Base-by-base conservation (phyloP, 2,329 filamentous ascomycete species). In the Arthrobotrys pseudoclavata region DNA sequence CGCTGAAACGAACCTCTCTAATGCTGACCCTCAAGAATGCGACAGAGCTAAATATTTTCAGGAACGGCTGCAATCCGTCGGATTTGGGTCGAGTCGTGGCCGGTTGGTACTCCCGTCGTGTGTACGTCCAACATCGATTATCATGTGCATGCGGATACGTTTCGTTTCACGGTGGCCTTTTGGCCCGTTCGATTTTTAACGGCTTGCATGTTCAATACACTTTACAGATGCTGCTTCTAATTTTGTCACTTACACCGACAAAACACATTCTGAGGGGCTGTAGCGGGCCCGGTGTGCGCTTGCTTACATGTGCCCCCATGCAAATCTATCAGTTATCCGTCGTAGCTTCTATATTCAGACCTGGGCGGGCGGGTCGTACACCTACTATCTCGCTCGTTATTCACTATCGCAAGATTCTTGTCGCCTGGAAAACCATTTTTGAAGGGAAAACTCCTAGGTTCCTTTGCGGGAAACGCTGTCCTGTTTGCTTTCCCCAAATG, bases 231-330 rank as follows among this genome's bases (percentile, higher is more conserved):
- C 40, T 64, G 62, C 42, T 66, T 42, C 69, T 74, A 74, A 74
- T 67, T 74, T 74, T 74, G 69, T 67, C 69, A 57, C 37, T n/a
- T n/a, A n/a, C 40, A 40, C 20, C 53, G 47, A 37, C 50, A 50
- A 18, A 24, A 37, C 24, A 64, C 40, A 15, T 37, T 42, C 18
- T 45, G 53, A 70, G 66, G 72, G 66, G 60, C 53, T 75, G 42
- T 62, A 57, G 40, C 55, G 64, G 48, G 37, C 55, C 34, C 34
- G 29, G 42, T n/a, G 12, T 71, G 61, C 67, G 67, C 60, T 67
- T 71, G 74, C 74, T 70, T 67, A 62, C 64, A 52, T 71, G 67
- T 68, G 67, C 61, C 60, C 70, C 60, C 70, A 62, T 71, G 60
- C 74, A 71, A 63, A 71, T 71, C 57, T 15, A 69, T 57, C 64